These are phyloP conservation scores for Tolypocladium sp. DNA, from an alignment of 2,329 filamentous ascomycete genomes.

Conservation along the genomic window DNA sequence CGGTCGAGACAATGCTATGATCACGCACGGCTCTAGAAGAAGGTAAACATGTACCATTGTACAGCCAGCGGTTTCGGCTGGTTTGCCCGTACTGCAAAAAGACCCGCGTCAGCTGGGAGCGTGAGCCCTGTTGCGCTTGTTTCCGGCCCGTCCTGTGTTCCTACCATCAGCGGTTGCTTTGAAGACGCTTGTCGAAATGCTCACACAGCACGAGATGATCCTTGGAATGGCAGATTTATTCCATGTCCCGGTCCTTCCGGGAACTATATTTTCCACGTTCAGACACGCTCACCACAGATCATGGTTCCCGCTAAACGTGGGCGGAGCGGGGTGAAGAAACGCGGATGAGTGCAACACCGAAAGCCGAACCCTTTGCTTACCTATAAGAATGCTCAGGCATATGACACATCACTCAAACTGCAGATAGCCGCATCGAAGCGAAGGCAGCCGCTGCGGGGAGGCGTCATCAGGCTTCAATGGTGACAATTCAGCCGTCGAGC, in stretches of 20 bases:
- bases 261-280: not conserved
- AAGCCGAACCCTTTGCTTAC: not conserved
- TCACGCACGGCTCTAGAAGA: not conserved
- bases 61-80: not conserved
- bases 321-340: not conserved
- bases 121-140: not conserved
- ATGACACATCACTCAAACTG: too few species aligned
- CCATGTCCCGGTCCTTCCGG: not conserved
- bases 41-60: not conserved
- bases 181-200: not conserved
- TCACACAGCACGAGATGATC: too few species aligned
- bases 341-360: not conserved
- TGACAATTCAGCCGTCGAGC: not conserved
- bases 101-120: not conserved
- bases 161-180: not conserved
- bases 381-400: not conserved
- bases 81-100: not conserved
- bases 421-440: not conserved
- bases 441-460: too few species aligned
- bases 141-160: not conserved
- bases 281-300: not conserved
- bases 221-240: not conserved
- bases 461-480: not conserved
- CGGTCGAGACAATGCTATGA: not conserved
- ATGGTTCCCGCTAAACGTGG: not conserved